Base-by-base conservation (phyloP, 805 yeast genomes). In the Sugiyamaella qingdaonensis region DNA sequence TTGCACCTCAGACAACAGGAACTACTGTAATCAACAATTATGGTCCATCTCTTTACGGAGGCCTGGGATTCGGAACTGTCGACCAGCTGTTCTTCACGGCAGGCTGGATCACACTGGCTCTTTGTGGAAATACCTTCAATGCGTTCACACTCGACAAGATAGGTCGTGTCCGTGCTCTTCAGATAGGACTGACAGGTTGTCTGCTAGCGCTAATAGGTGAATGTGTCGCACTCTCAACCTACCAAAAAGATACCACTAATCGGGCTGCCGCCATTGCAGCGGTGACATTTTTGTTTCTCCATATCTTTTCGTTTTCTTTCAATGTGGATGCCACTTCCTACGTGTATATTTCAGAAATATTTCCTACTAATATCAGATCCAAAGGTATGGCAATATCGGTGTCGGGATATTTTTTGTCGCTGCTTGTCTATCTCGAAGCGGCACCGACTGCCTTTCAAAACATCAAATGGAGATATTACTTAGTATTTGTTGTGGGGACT, bases 361-460 rank as follows among this genome's bases (percentile, higher is more conserved):
- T 39, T 9, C 43, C 43, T 4, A 39, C 43, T 5, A 39, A 39
- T 59, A 70, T 91, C 49, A 84, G 92, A 9, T 81, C 95, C 5
- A 98, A 92, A 66, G 83, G 92, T 13, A 85, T 95, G 0, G 95
- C 90, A 55, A 71, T 78, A 1, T 81, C 82, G 55, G 92, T 92
- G 1, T 84, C 82, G 54, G 91, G 91, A 2, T 74, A 82, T 45
- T 97, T 98, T 0, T 99, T 94, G 70, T 84, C 95, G 65, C 85
- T 88, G 75, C 43, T 39, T 98, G 96, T 11, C 89, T 94, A 0
- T 80, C 88, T 11, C 80, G 88, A 72, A 94, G 91, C 67, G 91
- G 97, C 97, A 61, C 88, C 11, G 86, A 96, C 10, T 89, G 97
- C 82, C 18, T 92, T 94, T 75, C 98, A 99, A 0, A 69, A 84